Evolutionary conservation across 2,329 filamentous ascomycete genomes (phyloP), one percentile per base, ranked within the genome.

Genomic region (Fusarium cyanostomum): DNA sequence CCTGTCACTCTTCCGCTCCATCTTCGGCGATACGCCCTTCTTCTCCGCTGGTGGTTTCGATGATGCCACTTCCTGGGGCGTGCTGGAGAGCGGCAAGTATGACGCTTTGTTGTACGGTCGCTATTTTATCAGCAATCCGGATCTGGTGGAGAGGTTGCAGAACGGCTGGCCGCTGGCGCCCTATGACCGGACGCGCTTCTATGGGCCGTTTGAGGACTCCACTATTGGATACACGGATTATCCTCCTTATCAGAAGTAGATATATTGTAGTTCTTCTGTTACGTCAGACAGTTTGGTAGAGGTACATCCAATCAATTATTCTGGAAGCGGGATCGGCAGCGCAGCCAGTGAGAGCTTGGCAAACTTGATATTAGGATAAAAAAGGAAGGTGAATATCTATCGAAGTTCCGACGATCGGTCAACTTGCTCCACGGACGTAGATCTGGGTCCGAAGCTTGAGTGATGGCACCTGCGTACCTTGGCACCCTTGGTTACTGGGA

Each of bases 41-140:
- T 79, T 87, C 59, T 81, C 83, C 0, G 84, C 81, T 0, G 84
- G 84, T 7, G 84, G 84, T 0, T 87, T 81, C 72, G 75, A 82
- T 48, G 77, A 84, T 37, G 75, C 74, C 33, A 86, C 84, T 59
- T 78, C 77, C 0, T 82, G 79, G 75, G 81, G 79, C 2, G 78
- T 82, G 1, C 3, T 74, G 1, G 73, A 75, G 35, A 67, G 85
- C 2, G 78, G 77, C 3, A 76, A 71, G 24, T 82, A 82, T 50
- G 81, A 84, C 59, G 82, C 72, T 8, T 63, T 85, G 24, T 52
- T 81, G 3, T 82, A 79, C 49, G 82, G 81, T 0, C 73, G 81
- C 2, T 77, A 78, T 38, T 84, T 82, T 51, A 77, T 80, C 7
- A 81, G 79, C 42, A 83, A 82, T 51, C 82, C 81, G 0, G 82